These are phyloP conservation scores for Paramyrothecium roridum DNA, from an alignment of 2,329 filamentous ascomycete species.

Conservation along the genomic window DNA sequence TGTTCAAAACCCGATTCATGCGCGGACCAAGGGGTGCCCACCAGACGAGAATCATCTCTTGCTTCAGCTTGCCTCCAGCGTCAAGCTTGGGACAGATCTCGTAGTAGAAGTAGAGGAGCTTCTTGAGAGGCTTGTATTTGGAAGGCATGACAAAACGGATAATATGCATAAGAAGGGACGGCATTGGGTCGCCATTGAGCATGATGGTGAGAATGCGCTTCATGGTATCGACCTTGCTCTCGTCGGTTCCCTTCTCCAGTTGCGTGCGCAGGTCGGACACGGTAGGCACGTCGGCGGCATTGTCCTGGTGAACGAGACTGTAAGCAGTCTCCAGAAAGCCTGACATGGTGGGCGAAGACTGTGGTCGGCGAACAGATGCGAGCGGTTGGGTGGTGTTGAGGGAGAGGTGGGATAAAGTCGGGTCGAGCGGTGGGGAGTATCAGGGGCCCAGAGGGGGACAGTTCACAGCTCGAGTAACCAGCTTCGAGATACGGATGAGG, in stretches of 20 bases:
- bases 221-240: conserved; percentile 92
- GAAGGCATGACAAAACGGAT: conserved; percentile 99
- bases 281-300: conserved; percentile 86
- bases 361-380: conserved; percentile 15
- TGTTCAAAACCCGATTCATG: not conserved
- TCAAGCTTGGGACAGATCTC: conserved; percentile 98
- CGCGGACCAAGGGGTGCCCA: conserved; percentile 32
- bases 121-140: conserved; percentile 94
- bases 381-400: conserved; percentile 12
- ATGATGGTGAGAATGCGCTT: conserved; percentile 95
- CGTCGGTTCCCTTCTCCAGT: conserved; percentile 90
- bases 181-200: conserved; percentile 97
- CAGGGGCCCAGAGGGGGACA: conserved; percentile 19
- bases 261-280: conserved; percentile 89
- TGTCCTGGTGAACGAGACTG: conserved; percentile 97
- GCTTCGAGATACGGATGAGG: conserved; percentile 16
- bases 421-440: conserved; percentile 28
- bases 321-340: conserved; percentile 93
- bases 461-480: conserved; percentile 12
- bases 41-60: conserved; percentile 99
- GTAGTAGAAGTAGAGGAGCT: conserved; percentile 98
- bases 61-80: conserved; percentile 88
- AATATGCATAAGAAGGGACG: conserved; percentile 96
- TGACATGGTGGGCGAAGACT: conserved; percentile 66
- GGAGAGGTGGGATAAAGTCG: conserved; percentile 19